These are phyloP conservation scores for Laburnicola sp. DNA, from an alignment of 2,329 filamentous ascomycete genomes.

Conservation along the genomic window DNA sequence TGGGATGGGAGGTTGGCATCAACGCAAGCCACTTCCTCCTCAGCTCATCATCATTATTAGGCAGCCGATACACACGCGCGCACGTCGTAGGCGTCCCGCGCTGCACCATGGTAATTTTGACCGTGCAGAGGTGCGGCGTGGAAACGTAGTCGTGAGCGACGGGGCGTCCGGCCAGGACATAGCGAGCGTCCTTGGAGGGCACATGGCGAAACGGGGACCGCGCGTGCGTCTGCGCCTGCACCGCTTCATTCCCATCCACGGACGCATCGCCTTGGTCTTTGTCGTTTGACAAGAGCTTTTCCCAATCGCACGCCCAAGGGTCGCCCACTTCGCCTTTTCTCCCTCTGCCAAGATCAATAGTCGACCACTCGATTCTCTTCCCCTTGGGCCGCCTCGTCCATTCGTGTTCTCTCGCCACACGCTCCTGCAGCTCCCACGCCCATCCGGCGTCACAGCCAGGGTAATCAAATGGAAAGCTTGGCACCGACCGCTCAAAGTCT, in stretches of 20 bases:
- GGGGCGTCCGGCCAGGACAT: slow-evolving; percentile 13
- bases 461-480: slow-evolving; percentile 87
- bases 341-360: slow-evolving; percentile 71
- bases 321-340: slow-evolving; percentile 80
- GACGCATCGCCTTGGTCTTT: neutral
- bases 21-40: slow-evolving; percentile 73
- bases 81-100: slow-evolving; percentile 72
- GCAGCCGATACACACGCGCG: slow-evolving; percentile 85
- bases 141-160: slow-evolving; percentile 2
- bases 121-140: slow-evolving; percentile 54
- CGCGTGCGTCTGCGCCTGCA: slow-evolving; percentile 10
- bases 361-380: slow-evolving; percentile 75
- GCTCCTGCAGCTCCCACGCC: slow-evolving; percentile 73
- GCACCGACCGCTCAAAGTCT: slow-evolving; percentile 73
- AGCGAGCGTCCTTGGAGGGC: slow-evolving; percentile 35
- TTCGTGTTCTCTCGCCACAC: slow-evolving; percentile 59
- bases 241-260: slow-evolving; percentile 8
- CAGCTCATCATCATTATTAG: slow-evolving; percentile 58
- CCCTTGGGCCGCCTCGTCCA: slow-evolving; percentile 82
- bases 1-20: slow-evolving; percentile 35
- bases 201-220: slow-evolving; percentile 31
- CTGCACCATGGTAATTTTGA: slow-evolving; percentile 67
- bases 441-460: slow-evolving; percentile 78
- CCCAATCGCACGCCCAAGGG: slow-evolving; percentile 84
- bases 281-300: slow-evolving; percentile 58